Base-by-base conservation (phyloP, 495 filamentous ascomycete genomes). In the Bryoglossum gracile region DNA sequence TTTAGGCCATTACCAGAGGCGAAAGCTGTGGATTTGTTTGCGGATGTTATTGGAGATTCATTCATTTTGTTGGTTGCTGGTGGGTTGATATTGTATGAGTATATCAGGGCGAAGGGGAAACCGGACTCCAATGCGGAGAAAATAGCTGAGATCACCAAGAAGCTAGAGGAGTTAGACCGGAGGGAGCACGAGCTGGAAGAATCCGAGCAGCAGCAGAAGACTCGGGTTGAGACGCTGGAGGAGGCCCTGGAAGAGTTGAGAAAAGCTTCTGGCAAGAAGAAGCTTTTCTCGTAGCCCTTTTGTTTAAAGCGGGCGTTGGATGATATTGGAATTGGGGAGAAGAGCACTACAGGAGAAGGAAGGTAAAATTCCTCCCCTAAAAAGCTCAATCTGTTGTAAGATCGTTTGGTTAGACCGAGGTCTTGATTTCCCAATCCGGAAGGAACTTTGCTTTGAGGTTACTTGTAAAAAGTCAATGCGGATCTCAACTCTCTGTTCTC, bases 1-100 rank as follows among this genome's bases (percentile, higher is more conserved):
- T 79, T 73, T 21, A 72, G 91, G 45, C 84, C 94, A 1, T 71
- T 99, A 1, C 84, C 87, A 25, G 94, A 99, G 58, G 77, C 78
- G 11, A 96, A 97, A 61, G 92, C 92, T 4, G 94, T 99, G 22
- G 92, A 99, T 61, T 77, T 89, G 5, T 94, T 95, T 21, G 94
- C 92, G 8, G 94, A 94, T 48, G 95, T 99, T 43, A 83, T 94
- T 42, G 88, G 87, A 34, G 92, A 99, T 57, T 69, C 77, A 1
- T 99, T 99, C 61, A 78, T 99, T 24, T 84, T 97, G 46, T 44
- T 78, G 3, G 88, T 97, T 11, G 94, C 85, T 2, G 80, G 81
- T 10, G 75, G 72, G 0, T 62, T 97, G 56, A 83, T 99, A 33
- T 62, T 94, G 1, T 90, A 85, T 49, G 92, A 99, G 66, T 85